Percentiles rank a stretch among this genome's conserved stretches.
These are phyloP conservation scores for Clitopilus passeckerianus DNA, from an alignment of 768 basidiomycete genomes.

Conservation along the genomic window DNA sequence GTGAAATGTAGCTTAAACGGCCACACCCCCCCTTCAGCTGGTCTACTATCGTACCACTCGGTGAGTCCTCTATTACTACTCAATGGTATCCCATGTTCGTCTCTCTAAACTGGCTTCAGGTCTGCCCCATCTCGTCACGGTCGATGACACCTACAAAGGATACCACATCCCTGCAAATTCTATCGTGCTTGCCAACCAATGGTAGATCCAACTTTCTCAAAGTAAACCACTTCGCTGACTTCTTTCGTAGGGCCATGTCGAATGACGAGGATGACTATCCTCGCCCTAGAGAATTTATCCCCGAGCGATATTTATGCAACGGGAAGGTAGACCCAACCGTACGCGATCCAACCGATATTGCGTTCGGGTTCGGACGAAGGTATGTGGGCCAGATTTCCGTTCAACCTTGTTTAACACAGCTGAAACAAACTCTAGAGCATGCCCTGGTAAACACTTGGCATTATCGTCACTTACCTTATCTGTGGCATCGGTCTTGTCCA, in stretches of 20 bases:
- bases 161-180: constrained; percentile 27
- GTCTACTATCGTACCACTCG: constrained; percentile 13
- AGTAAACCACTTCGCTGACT: not conserved
- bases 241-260: constrained; percentile 24
- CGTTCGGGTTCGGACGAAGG: constrained; percentile 20
- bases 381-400: not conserved
- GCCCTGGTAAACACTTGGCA: constrained; percentile 46
- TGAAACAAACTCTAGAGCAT: constrained; percentile 17
- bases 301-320: constrained; percentile 31
- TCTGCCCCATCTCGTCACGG: constrained; percentile 20
- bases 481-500: constrained; percentile 37
- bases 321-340: constrained; percentile 11
- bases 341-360: constrained; percentile 10
- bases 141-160: constrained; percentile 30
- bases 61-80: constrained; percentile 6
- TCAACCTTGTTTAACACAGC: not conserved
- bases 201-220: constrained; percentile 10
- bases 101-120: constrained; percentile 10
- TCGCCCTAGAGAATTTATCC: constrained; percentile 24
- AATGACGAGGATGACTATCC: constrained; percentile 26
- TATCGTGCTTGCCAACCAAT: constrained; percentile 23
- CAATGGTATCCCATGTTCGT: not conserved
- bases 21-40: constrained; percentile 2
- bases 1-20: constrained; percentile 1
- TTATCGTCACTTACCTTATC: constrained; percentile 44